Base-by-base conservation (phyloP, 305 asterid genomes). In the Stenogyne calaminthoides region DNA sequence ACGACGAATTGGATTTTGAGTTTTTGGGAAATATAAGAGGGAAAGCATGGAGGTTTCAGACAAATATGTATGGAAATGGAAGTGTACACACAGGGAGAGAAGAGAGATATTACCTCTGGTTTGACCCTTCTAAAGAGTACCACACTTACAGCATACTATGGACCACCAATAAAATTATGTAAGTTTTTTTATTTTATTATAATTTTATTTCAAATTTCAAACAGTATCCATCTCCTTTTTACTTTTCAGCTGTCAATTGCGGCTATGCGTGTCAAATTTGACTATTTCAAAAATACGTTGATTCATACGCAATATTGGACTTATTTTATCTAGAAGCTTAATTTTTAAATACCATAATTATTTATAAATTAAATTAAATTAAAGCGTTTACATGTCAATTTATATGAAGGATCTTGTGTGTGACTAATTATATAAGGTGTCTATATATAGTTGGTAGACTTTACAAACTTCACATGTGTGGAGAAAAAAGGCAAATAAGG, bases 21-120 rank as follows among this genome's bases (percentile, higher is more conserved):
- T 94, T 94, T 76, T 72, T 93, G 81, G 99, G 99, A 12, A 94
- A 94, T 19, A 79, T 94, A 52, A 82, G 67, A 47, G 97, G 99
- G 37, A 90, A 94, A 72, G 85, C 91, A 32, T 94, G 99, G 99
- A 80, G 97, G 68, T 94, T 94, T 84, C 99, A 94, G 84, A 94
- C 97, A 14, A 94, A 94, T 39, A 79, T 90, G 93, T 94, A 94
- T 77, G 99, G 99, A 9, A 91, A 94, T 71, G 99, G 99, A 69
- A 94, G 99, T 85, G 90, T 93, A 3, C 76, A 70, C 34, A 79
- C 96, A 75, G 97, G 99, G n/a, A 83, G 99, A 76, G 99, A 94
- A 80, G 99, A 94, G 69, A 88, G 99, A 78, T 94, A 88, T 25
- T 78, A 65, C 66, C 91, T 94, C 9, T 86, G 91, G 91, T 94